Conservation (phyloP, 768 basidiomycete genomes). For the Cystofilobasidium bisporidii region DNA sequence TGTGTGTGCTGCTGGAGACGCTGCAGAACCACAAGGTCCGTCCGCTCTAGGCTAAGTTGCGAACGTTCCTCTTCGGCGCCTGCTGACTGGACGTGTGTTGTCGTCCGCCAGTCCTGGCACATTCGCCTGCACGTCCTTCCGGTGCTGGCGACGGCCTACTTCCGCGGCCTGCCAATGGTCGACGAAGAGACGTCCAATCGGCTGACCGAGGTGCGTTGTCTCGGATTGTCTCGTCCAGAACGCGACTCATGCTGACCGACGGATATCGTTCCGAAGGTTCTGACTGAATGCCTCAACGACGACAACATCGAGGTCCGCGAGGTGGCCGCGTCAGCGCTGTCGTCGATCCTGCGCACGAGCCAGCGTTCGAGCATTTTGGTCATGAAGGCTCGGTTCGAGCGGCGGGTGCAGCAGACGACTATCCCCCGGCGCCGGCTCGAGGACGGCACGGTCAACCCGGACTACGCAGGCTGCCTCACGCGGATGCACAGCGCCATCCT, state of each 20-base stretch:
- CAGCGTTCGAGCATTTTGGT: constrained; percentile 76
- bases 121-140: constrained; percentile 79
- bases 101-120: constrained; percentile 62
- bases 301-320: constrained; percentile 89
- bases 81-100: constrained; percentile 13
- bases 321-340: constrained; percentile 59
- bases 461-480: constrained; percentile 62
- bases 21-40: constrained; percentile 69
- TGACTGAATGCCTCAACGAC: constrained; percentile 73
- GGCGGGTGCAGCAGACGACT: constrained; percentile 52
- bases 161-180: constrained; percentile 71
- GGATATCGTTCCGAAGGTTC: constrained; percentile 29
- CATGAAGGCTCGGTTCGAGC: constrained; percentile 78
- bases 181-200: constrained; percentile 56
- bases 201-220: constrained; percentile 57
- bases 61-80: constrained; percentile 13
- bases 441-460: constrained; percentile 44
- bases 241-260: neutral
- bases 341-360: constrained; percentile 80
- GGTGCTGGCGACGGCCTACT: constrained; percentile 82
- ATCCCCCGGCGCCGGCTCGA: constrained; percentile 54
- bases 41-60: neutral
- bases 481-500: constrained; percentile 80
- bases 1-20: constrained; percentile 39
- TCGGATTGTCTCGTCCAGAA: neutral